Evolutionary conservation across 1,139 yeast species (phyloP).

Genomic region (Sugiyamaella neomexicana): DNA sequence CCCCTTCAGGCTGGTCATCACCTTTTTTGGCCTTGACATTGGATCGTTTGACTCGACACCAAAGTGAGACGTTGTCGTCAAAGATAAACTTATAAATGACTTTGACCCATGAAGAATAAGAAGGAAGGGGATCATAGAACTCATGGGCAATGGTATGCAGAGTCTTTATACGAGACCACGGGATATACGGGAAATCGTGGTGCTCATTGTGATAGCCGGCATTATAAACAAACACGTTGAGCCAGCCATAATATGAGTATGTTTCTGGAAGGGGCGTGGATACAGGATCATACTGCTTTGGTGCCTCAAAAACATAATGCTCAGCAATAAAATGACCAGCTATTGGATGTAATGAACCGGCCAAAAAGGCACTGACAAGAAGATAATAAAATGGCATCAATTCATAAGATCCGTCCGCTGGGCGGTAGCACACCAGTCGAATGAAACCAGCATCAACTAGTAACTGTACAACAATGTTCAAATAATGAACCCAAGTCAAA

Average conservation of each 20-base stretch:
- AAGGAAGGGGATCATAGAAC: slow-evolving; percentile 79
- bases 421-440: slow-evolving; percentile 43
- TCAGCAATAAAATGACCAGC: slow-evolving; percentile 97
- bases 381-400: slow-evolving; percentile 64
- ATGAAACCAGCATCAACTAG: slow-evolving; percentile 59
- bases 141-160: slow-evolving; percentile 70
- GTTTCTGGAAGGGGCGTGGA: slow-evolving; percentile 64
- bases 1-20: slow-evolving; percentile 13
- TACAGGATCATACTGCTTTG: slow-evolving; percentile 42
- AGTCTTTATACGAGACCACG: slow-evolving; percentile 79
- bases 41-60: slow-evolving; percentile 74
- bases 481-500: slow-evolving; percentile 69
- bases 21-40: slow-evolving; percentile 21
- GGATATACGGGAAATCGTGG: slow-evolving; percentile 90
- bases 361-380: slow-evolving; percentile 74
- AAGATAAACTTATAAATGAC: slow-evolving; percentile 73
- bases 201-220: slow-evolving; percentile 95
- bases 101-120: slow-evolving; percentile 74
- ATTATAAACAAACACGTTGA: slow-evolving; percentile 81
- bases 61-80: slow-evolving; percentile 65
- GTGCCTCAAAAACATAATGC: slow-evolving; percentile 73
- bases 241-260: slow-evolving; percentile 80
- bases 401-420: slow-evolving; percentile 60
- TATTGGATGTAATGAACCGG: slow-evolving; percentile 90
- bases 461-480: slow-evolving; percentile 65